These are phyloP conservation scores for Colletotrichum sp. DNA, from an alignment of 2,329 filamentous ascomycete species.

Conservation along the genomic window DNA sequence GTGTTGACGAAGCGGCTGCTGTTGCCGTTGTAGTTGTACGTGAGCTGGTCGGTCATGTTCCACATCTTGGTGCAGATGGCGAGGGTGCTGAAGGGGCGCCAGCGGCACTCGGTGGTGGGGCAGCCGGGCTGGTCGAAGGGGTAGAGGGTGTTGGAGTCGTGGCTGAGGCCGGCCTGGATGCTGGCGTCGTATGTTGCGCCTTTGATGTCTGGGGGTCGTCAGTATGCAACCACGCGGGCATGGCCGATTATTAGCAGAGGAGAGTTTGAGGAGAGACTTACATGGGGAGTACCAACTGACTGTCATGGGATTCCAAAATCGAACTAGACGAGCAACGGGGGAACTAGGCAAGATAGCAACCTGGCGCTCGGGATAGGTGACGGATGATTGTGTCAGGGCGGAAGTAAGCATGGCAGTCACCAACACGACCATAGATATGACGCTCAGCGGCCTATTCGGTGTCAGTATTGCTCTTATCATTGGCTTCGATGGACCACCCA, in stretches of 20 bases:
- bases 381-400: slow-evolving; percentile 7
- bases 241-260: not conserved
- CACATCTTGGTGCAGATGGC: not conserved
- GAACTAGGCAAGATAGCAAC: not conserved
- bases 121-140: not conserved
- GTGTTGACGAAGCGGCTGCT: not conserved
- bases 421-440: not conserved
- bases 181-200: not conserved
- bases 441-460: not conserved
- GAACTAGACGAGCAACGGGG: not conserved
- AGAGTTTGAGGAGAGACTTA: not conserved
- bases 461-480: rapidly evolving
- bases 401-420: slow-evolving; percentile 17
- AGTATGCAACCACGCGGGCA: not conserved
- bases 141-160: not conserved
- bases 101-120: not conserved
- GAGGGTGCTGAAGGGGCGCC: not conserved
- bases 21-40: not conserved
- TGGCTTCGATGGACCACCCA: rapidly evolving
- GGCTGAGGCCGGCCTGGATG: not conserved
- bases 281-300: not conserved
- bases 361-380: slow-evolving; percentile 5
- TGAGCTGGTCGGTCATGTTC: not conserved
- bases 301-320: not conserved
- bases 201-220: not conserved